Evolutionary conservation across 129 eudicot genomes (phyloP).

Genomic region (Dittrichia graveolens): DNA sequence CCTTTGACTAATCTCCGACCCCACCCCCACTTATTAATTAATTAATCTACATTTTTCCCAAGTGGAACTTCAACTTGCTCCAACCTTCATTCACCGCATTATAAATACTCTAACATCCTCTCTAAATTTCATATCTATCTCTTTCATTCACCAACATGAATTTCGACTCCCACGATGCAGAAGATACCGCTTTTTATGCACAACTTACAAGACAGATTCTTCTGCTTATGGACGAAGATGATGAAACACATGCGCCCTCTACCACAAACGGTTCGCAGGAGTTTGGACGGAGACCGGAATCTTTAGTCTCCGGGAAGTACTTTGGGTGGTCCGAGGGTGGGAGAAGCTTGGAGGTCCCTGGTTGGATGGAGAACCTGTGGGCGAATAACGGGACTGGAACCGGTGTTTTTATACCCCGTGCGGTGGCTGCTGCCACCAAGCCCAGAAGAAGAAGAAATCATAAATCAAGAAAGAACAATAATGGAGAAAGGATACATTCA

Average conservation of each 20-base stretch:
- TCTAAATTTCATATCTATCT: neutral
- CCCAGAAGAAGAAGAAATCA: constrained; percentile 40
- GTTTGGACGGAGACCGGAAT: neutral
- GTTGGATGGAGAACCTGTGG: constrained; percentile 60
- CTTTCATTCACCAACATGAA: constrained; percentile 8
- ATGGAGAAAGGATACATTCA: constrained; percentile 19
- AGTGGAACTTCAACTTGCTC: constrained; percentile 22
- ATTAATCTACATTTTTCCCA: neutral
- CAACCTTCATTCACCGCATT: neutral
- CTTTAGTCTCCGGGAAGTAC: constrained; percentile 1
- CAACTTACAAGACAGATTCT: constrained; percentile 62
- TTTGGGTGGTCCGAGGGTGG: constrained; percentile 48
- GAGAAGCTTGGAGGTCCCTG: constrained; percentile 44
- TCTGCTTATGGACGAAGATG: constrained; percentile 56
- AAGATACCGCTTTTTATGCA: constrained; percentile 49
- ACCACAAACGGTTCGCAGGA: constrained; percentile 2
- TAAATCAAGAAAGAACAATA: constrained; percentile 27
- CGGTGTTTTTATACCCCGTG: constrained; percentile 81
- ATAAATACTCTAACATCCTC: constrained; percentile 23
- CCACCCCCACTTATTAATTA: too few species aligned
- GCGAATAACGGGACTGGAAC: constrained; percentile 54
- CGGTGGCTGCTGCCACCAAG: constrained; percentile 21
- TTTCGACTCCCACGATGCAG: constrained; percentile 23
- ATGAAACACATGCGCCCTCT: neutral
- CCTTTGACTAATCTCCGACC: constrained; percentile 31